Evolutionary conservation across 768 basidiomycete genomes (phyloP).

Genomic region (Daedaleopsis sinensis): DNA sequence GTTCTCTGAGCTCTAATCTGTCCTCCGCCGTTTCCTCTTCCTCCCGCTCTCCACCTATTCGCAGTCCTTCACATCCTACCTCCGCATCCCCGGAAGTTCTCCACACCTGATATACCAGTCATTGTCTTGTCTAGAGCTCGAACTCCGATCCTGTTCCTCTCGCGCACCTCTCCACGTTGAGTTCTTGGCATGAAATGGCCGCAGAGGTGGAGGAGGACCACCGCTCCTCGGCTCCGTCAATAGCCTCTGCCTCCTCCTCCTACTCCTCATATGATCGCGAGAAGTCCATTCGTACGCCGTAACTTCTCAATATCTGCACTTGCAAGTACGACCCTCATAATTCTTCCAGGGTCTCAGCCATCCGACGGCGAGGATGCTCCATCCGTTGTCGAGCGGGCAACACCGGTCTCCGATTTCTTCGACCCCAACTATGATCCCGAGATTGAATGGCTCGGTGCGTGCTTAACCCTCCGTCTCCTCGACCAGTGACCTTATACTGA

Average conservation of each 20-base stretch:
- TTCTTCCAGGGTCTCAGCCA: background rate
- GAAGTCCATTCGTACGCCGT: constrained; percentile 18
- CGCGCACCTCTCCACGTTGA: background rate
- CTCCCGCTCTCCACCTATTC: background rate
- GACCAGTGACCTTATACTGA: background rate
- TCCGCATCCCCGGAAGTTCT: background rate
- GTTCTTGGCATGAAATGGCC: constrained; percentile 21
- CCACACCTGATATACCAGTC: background rate
- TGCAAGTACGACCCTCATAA: background rate
- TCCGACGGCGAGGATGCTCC: constrained; percentile 7
- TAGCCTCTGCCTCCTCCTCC: constrained; percentile 7
- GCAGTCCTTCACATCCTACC: background rate
- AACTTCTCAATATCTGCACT: background rate
- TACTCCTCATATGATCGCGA: constrained; percentile 9
- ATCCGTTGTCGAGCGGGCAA: constrained; percentile 11
- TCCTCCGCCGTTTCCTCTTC: background rate
- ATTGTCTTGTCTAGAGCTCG: too few relatives aligned
- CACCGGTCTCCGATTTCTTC: constrained; percentile 20
- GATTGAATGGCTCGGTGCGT: constrained; percentile 27
- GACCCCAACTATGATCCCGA: constrained; percentile 33
- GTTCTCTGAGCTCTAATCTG: constrained; percentile 1
- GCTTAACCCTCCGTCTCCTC: background rate
- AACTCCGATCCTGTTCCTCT: background rate
- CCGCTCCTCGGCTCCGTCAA: constrained; percentile 13
- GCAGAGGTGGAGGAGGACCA: constrained; percentile 19